These are phyloP conservation scores for Umbelopsis sp. DNA, from an alignment of 192 early-diverging fungal genomes.

Conservation along the genomic window DNA sequence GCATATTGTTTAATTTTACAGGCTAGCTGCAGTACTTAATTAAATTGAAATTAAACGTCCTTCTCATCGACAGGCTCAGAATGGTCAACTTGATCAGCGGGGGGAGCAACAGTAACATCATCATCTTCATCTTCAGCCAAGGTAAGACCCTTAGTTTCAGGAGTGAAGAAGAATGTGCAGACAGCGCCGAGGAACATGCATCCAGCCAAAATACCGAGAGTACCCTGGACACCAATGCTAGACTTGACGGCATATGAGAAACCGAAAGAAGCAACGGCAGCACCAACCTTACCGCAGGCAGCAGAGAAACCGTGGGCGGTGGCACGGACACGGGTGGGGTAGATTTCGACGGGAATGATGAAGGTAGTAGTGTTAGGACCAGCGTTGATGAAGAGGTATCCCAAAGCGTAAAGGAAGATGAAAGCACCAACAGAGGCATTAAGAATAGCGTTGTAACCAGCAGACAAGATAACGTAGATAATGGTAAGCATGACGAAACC, in stretches of 20 bases:
- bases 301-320: slow-evolving; percentile 74
- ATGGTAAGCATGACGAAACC: slow-evolving; percentile 75
- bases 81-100: too few relatives aligned
- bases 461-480: slow-evolving; percentile 57
- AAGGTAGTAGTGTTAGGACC: slow-evolving; percentile 75
- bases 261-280: slow-evolving; percentile 55
- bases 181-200: slow-evolving; percentile 44
- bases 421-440: slow-evolving; percentile 49
- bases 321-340: slow-evolving; percentile 55
- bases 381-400: slow-evolving; percentile 62
- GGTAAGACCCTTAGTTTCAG: slow-evolving; percentile 68
- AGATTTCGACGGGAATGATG: slow-evolving; percentile 65
- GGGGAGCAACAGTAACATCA: slow-evolving; percentile 31
- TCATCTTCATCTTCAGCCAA: slow-evolving; percentile 41
- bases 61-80: background rate
- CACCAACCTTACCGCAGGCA: slow-evolving; percentile 66
- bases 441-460: slow-evolving; percentile 55
- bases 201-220: slow-evolving; percentile 44
- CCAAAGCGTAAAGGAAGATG: slow-evolving; percentile 46
- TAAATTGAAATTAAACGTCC: background rate
- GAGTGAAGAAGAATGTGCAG: slow-evolving; percentile 38
- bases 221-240: slow-evolving; percentile 19
- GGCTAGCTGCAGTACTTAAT: background rate
- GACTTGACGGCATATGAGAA: slow-evolving; percentile 36
- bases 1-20: background rate